Conservation (phyloP, 2,329 filamentous ascomycete species). For the Neofusicoccum umdonicola region DNA sequence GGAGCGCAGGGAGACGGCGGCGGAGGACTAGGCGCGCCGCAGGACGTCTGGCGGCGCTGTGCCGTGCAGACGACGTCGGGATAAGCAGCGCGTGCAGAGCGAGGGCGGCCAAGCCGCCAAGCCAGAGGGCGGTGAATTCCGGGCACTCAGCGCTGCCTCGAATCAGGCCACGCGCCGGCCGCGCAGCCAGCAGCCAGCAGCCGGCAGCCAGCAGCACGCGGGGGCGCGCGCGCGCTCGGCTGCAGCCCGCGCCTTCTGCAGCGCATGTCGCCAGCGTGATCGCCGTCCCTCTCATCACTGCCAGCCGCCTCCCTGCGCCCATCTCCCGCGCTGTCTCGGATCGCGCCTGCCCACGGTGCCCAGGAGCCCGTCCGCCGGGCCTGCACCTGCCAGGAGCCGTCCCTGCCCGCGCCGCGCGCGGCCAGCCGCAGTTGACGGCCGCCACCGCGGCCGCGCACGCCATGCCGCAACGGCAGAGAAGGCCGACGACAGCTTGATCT, state of each 20-base stretch:
- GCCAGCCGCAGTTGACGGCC: not conserved
- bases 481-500: not conserved
- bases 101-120: not conserved
- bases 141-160: not conserved
- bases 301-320: conserved; percentile 2
- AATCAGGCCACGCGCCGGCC: not conserved
- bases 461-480: not conserved
- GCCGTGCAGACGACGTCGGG: conserved; percentile 5
- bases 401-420: not conserved
- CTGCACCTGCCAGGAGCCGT: not conserved
- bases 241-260: not conserved
- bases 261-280: not conserved
- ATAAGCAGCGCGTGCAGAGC: conserved; percentile 2
- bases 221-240: not conserved
- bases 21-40: not conserved
- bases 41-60: not conserved
- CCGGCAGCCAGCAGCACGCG: too few relatives aligned
- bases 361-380: not conserved
- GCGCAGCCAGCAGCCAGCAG: not conserved
- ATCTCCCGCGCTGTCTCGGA: conserved; percentile 6
- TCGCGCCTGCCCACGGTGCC: not conserved
- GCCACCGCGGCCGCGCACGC: not conserved
- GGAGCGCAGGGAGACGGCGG: not conserved
- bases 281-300: not conserved
- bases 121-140: not conserved